Conservation (phyloP, 2,329 filamentous ascomycete species). For the Lanzia echinophila region DNA sequence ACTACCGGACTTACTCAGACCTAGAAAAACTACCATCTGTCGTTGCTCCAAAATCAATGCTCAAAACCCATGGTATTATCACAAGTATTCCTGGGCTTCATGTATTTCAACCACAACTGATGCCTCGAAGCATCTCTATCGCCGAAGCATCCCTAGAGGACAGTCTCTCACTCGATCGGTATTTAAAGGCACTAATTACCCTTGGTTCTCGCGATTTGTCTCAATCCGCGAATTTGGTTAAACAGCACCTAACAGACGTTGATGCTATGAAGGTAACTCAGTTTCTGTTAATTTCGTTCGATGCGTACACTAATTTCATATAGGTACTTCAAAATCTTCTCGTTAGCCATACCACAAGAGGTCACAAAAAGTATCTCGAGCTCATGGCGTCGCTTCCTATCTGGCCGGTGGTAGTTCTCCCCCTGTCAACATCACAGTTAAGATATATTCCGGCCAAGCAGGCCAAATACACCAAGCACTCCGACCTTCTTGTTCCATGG, state of each 20-base stretch:
- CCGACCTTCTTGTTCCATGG: conserved; percentile 19
- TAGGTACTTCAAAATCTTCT: too few relatives aligned
- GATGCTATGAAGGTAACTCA: not conserved
- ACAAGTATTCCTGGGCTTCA: conserved; percentile 17
- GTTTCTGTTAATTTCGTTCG: not conserved
- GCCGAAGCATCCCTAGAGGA: conserved; percentile 5
- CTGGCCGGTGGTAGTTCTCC: conserved; percentile 2
- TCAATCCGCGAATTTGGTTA: not conserved
- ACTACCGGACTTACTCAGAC: conserved; percentile 8
- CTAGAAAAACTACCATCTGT: conserved; percentile 15
- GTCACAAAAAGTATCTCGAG: conserved; percentile 2
- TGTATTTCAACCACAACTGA: conserved; percentile 10
- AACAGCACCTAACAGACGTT: not conserved
- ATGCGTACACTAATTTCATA: too few relatives aligned
- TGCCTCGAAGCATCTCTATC: conserved; percentile 12
- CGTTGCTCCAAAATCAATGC: too few relatives aligned
- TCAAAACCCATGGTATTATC: too few relatives aligned
- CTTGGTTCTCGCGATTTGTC: conserved; percentile 9
- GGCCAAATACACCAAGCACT: conserved; percentile 15
- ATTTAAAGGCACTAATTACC: conserved; percentile 13
- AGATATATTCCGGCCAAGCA: too few relatives aligned
- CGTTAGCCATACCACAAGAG: too few relatives aligned
- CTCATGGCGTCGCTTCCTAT: not conserved
- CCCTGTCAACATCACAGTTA: conserved; percentile 10
- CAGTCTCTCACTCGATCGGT: conserved; percentile 12